Conservation (phyloP, 164 flowering plant species). For the Macadamia integrifolia region DNA sequence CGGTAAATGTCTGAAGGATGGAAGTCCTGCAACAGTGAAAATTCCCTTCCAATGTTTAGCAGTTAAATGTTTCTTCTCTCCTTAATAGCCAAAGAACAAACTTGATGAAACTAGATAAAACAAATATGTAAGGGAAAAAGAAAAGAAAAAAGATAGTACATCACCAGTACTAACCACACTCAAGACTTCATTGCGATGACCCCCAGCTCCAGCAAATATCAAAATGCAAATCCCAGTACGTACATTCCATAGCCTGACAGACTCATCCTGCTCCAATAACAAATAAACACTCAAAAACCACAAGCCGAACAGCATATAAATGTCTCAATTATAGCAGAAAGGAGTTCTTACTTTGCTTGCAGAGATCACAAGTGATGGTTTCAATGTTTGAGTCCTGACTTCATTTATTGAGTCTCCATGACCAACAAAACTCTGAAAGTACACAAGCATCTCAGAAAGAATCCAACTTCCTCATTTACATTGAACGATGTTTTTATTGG, state of each 20-base stretch:
- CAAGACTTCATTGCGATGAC: conserved; percentile 97
- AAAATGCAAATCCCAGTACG: conserved; percentile 92
- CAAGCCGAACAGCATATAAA: conserved; percentile 1
- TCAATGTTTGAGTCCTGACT: conserved; percentile 85
- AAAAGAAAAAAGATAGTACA: background rate
- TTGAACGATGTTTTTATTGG: background rate
- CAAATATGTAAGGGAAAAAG: background rate
- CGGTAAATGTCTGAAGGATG: conserved; percentile 95
- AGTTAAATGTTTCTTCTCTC: background rate
- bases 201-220: conserved; percentile 98
- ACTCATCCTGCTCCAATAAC: conserved; percentile 69
- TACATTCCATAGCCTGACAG: conserved; percentile 95
- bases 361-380: conserved; percentile 81
- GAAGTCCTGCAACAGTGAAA: conserved; percentile 60
- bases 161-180: conserved; percentile 62
- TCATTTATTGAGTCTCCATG: conserved; percentile 98
- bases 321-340: background rate
- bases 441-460: conserved; percentile 6
- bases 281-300: background rate
- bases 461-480: background rate
- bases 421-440: conserved; percentile 86
- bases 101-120: background rate
- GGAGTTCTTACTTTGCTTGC: conserved; percentile 76
- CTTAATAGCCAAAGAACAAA: background rate
- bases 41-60: conserved; percentile 1